Base-by-base conservation (phyloP, 106 monocot genomes). In the Allium fistulosum region DNA sequence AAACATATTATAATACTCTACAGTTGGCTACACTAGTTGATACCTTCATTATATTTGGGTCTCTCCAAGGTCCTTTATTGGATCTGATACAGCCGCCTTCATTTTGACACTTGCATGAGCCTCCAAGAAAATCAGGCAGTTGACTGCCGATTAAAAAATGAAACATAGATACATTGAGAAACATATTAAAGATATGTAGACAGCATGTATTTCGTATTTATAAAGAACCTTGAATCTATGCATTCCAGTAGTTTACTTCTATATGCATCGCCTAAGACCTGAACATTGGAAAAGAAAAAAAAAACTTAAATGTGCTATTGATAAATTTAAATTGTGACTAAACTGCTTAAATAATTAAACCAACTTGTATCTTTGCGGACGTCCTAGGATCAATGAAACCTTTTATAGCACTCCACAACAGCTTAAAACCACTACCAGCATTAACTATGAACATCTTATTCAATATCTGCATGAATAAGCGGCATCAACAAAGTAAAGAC, bases 371-470 rank as follows among this genome's bases (percentile, higher is more conserved):
- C 69, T 94, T 94, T 22, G 86, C 79, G 69, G 78, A 58, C 28
- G 94, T 94, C 72, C 78, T 86, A 61, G 90, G 87, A 75, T 94
- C 94, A 67, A 94, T 69, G 48, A 94, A 94, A 56, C 77, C 58
- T 71, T 90, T 94, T 28, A 94, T 75, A 52, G 90, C 75, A 77
- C 73, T 90, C 90, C 94, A 94, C 46, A 94, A 66, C 64, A 94
- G 75, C 71, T 81, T 90, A 63, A 94, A 94, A 55, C 90, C 82
- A 57, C 61, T 76, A 46, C 94, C 86, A 53, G 90, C 94, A 85
- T 94, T 94, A 53, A 94, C 84, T 49, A 94, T 76, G 68, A 82
- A 94, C 94, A 94, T 80, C 71, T 90, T 77, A 72, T 90, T 82
- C 52, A 94, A 67, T 55, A 82, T 90, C 90, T 94, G 78, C 63